Evolutionary conservation across 2,329 filamentous ascomycete genomes (phyloP), one percentile per base, ranked within the genome.

Genomic region (Aspergillus piperis): DNA sequence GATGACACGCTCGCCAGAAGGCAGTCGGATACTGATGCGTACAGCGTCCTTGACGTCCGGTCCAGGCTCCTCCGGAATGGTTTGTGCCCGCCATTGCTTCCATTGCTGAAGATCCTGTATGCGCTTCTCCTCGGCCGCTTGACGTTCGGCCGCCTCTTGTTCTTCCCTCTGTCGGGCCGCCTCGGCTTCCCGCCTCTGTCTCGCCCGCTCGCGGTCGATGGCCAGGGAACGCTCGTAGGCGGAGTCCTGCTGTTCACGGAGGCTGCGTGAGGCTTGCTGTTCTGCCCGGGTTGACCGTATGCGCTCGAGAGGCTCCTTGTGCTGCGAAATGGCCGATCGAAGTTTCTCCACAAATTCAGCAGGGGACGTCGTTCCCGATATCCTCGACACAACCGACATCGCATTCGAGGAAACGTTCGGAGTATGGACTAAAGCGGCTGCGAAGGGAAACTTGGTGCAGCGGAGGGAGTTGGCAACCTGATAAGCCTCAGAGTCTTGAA

Each of bases 151-250:
- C 11, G 87, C 89, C 64, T 88, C 88, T 27, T 84, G 85, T 17
- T 89, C 90, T 30, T 81, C 83, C 0, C 85, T 85, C 19, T 85
- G 85, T 59, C 77, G 78, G 41, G 79, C 81, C n/a, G 83, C 84
- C 62, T 91, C 91, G 2, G 90, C 92, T 73, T 96, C 92, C 53
- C 85, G 85, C 72, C 86, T 86, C 73, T 89, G 86, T 32, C 90
- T 84, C 0, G 91, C 90, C 19, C 94, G 88, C 75, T 96, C 93
- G 41, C 93, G 84, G 76, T 99, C 95, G 62, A 88, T 87, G 8
- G 93, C 94, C 30, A 99, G 81, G 0, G 91, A 96, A 62, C 92
- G 87, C 77, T 99, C 93, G 75, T 99, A 99, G 0, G 95, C 95
- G 8, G 87, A 90, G 73, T 98, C 92, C 74, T 99, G 95, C 75